A percentile compares a stretch with the other conserved stretches of the same genome.
These are phyloP conservation scores for Penicillium diatomitis DNA, from an alignment of 495 filamentous ascomycete species.

Conservation along the genomic window DNA sequence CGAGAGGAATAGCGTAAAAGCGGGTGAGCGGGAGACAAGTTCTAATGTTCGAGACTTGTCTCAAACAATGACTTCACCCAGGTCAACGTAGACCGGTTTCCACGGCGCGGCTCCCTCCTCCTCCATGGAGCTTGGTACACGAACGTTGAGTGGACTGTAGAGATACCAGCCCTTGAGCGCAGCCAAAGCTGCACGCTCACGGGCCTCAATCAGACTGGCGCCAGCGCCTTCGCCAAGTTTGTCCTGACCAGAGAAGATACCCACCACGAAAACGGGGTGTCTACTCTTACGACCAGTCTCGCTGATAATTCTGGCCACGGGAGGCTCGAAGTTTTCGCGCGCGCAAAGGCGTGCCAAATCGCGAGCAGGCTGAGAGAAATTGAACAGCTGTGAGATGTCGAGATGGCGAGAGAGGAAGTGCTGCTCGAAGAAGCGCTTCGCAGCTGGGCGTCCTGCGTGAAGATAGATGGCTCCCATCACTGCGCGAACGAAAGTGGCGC, in stretches of 20 bases:
- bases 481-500: slow-evolving; percentile 65
- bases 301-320: slow-evolving; percentile 73
- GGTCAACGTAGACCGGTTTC: slow-evolving; percentile 79
- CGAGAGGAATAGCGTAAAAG: slow-evolving; percentile 17
- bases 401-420: slow-evolving; percentile 78
- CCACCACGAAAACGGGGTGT: slow-evolving; percentile 88
- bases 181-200: slow-evolving; percentile 66
- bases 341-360: slow-evolving; percentile 74
- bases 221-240: slow-evolving; percentile 82
- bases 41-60: background rate
- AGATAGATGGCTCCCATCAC: slow-evolving; percentile 77
- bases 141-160: slow-evolving; percentile 66
- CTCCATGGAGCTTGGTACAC: slow-evolving; percentile 76
- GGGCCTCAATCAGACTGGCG: slow-evolving; percentile 63
- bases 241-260: slow-evolving; percentile 80
- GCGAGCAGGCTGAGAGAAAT: slow-evolving; percentile 70
- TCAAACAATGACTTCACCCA: slow-evolving; percentile 80
- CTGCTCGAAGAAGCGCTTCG: slow-evolving; percentile 69
- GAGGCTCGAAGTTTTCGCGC: slow-evolving; percentile 79
- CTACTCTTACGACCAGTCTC: slow-evolving; percentile 80
- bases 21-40: slow-evolving; percentile 12
- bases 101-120: slow-evolving; percentile 53
- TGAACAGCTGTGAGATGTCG: slow-evolving; percentile 65
- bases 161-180: slow-evolving; percentile 92
- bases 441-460: slow-evolving; percentile 58